These are phyloP conservation scores for Cladosporium velox DNA, from an alignment of 2,329 filamentous ascomycete species.

Conservation along the genomic window DNA sequence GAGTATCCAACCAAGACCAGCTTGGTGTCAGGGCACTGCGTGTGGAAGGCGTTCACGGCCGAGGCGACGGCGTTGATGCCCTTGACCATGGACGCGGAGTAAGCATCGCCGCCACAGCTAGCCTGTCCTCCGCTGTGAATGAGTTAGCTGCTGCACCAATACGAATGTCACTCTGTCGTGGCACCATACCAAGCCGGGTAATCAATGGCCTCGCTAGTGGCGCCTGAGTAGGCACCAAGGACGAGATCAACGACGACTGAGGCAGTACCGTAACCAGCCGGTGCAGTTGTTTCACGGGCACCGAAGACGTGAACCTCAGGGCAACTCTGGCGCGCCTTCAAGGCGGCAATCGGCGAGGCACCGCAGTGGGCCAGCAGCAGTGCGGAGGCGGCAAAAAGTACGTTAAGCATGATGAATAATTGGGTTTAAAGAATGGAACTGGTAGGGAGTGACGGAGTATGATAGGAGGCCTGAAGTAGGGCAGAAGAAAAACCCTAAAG, in stretches of 20 bases:
- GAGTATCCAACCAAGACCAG: constrained; percentile 27
- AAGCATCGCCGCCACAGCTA: constrained; percentile 12
- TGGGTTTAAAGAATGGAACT: neutral
- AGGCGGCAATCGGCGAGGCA: constrained; percentile 37
- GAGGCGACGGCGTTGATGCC: constrained; percentile 61
- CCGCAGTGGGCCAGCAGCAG: constrained; percentile 20
- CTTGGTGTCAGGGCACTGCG: constrained; percentile 27
- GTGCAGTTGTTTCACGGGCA: constrained; percentile 46
- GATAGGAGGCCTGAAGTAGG: constrained; percentile 2
- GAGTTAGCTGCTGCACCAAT: constrained; percentile 25
- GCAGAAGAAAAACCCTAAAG: neutral
- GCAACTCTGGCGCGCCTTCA: constrained; percentile 34
- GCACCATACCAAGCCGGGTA: constrained; percentile 62
- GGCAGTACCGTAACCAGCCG: constrained; percentile 44
- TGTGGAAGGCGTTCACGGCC: constrained; percentile 63
- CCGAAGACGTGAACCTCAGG: constrained; percentile 49
- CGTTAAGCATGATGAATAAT: constrained; percentile 16
- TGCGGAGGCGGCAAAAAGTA: constrained; percentile 11
- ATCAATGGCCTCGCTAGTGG: constrained; percentile 45
- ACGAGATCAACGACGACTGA: constrained; percentile 45
- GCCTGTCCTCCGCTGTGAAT: constrained; percentile 22
- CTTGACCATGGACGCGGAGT: constrained; percentile 30
- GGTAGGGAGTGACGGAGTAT: neutral
- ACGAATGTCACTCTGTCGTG: constrained; percentile 43
- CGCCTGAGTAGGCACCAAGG: constrained; percentile 42